phyloP scores from a whole-genome alignment of 2,329 filamentous ascomycete genomes.

The Scedosporium minutisporum region DNA sequence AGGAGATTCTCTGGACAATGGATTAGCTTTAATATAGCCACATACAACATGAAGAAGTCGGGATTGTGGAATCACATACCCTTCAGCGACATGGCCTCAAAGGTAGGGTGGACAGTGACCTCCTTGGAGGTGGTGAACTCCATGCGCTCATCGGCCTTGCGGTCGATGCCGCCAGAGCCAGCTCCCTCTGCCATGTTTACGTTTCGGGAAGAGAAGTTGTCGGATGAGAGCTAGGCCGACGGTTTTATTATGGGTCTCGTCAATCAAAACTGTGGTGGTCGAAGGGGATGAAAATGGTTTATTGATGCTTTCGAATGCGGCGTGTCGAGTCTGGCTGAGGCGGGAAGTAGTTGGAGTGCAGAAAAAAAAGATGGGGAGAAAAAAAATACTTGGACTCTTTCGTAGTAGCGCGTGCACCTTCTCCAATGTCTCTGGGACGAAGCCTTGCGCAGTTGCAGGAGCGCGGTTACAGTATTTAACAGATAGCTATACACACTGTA shows the following conservation, averaged over 20 bases:
- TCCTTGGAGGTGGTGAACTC: constrained; percentile 98
- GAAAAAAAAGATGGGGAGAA: too few species aligned
- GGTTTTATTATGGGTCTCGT: background rate
- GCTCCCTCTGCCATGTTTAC: constrained; percentile 74
- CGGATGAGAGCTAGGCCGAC: background rate
- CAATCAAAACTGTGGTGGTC: background rate
- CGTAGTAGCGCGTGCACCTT: too few species aligned
- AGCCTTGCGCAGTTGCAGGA: too few species aligned
- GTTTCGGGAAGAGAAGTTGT: background rate
- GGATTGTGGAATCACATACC: constrained; percentile 28
- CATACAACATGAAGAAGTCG: background rate
- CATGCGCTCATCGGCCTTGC: constrained; percentile 90
- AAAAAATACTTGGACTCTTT: too few species aligned
- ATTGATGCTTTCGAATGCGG: background rate
- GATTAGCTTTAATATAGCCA: background rate
- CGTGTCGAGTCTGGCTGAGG: too few species aligned
- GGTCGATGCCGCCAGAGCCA: constrained; percentile 57
- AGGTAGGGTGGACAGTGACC: constrained; percentile 87
- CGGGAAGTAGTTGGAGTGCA: too few species aligned
- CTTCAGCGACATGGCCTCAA: constrained; percentile 94
- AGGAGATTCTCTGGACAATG: constrained; percentile 66
- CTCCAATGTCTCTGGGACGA: too few species aligned
- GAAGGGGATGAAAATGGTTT: background rate
- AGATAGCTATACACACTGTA: too few species aligned
- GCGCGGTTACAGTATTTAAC: too few species aligned